phyloP scores from a whole-genome alignment of 2,329 filamentous ascomycete species.

The Ploettnerulaceae sp. region DNA sequence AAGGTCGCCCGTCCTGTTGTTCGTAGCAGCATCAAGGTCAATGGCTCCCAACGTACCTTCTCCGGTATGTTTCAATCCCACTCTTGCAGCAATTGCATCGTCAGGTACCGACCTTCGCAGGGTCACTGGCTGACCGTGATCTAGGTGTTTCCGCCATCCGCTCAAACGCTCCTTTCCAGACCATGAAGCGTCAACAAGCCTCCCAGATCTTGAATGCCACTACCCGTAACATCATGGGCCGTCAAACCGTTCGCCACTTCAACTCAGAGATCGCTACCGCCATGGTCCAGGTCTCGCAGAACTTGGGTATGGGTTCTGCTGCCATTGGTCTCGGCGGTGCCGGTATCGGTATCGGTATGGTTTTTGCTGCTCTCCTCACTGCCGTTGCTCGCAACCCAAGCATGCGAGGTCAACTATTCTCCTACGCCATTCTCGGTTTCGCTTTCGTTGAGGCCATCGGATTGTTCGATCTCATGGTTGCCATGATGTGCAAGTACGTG shows the following conservation, averaged over 20 bases:
- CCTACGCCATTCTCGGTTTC: conserved; percentile 92
- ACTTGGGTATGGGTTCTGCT: conserved; percentile 82
- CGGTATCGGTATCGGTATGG: conserved; percentile 92
- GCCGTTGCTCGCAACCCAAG: conserved; percentile 91
- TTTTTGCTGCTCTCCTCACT: conserved; percentile 85
- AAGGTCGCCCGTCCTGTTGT: conserved; percentile 75
- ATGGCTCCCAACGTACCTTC: conserved; percentile 68
- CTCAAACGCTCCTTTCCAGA: conserved; percentile 25
- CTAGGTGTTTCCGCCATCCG: conserved; percentile 37
- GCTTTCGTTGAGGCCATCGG: conserved; percentile 90
- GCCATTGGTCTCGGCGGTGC: conserved; percentile 90
- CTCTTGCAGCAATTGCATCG: not conserved
- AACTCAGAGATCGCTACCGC: conserved; percentile 83
- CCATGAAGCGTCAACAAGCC: conserved; percentile 65
- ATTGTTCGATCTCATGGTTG: conserved; percentile 88
- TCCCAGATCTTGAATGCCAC: conserved; percentile 58
- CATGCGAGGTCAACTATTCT: conserved; percentile 93
- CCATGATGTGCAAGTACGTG: conserved; percentile 88
- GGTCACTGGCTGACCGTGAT: conserved; percentile 17
- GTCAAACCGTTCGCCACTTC: conserved; percentile 68
- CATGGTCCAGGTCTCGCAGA: conserved; percentile 87
- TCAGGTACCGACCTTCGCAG: not conserved
- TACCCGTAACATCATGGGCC: conserved; percentile 43
- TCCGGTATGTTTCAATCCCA: conserved; percentile 53
- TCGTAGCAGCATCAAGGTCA: conserved; percentile 57